phyloP scores from a whole-genome alignment of 2,329 filamentous ascomycete genomes.

The Aspergillus sp. region DNA sequence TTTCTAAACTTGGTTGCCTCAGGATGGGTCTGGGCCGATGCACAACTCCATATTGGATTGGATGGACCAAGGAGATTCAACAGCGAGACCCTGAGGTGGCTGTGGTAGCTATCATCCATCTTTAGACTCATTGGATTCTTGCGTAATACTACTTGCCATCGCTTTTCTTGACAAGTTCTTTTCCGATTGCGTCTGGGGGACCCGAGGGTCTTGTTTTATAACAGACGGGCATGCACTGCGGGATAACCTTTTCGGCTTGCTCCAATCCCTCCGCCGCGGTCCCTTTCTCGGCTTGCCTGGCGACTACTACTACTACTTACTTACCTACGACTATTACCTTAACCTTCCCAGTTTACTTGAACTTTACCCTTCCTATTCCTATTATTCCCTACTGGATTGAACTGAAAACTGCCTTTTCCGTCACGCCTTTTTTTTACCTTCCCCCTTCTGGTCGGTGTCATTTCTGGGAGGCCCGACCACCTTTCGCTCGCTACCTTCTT shows the following conservation, averaged over 20 bases:
- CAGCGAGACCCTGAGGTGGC: conserved; percentile 12
- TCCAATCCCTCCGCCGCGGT: conserved; percentile 5
- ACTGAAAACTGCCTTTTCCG: not conserved
- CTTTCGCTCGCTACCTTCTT: conserved; percentile 7
- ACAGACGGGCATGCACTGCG: conserved; percentile 6
- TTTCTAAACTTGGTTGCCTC: conserved; percentile 15
- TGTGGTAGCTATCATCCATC: conserved; percentile 10
- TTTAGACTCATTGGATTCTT: conserved; percentile 3
- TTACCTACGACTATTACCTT: no score
- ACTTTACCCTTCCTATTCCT: not conserved
- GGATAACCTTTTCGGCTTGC: conserved; percentile 3
- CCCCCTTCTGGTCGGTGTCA: not conserved
- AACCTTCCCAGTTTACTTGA: not conserved
- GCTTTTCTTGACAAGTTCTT: not conserved
- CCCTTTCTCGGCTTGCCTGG: conserved; percentile 9
- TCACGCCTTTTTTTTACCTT: not conserved
- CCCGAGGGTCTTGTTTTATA: conserved; percentile 3
- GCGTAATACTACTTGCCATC: conserved; percentile 10
- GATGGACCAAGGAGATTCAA: conserved; percentile 9
- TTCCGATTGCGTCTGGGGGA: conserved; percentile 12
- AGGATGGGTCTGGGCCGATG: conserved; percentile 22
- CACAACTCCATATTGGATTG: conserved; percentile 10
- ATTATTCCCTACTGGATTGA: no score
- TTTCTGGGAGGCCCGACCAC: not conserved
- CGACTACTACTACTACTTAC: not conserved